Percentiles rank a stretch among this genome's conserved stretches.
Evolutionary conservation across 352 stramenopile species (phyloP).

Genomic region (Phytophthora fragariaefolia): DNA sequence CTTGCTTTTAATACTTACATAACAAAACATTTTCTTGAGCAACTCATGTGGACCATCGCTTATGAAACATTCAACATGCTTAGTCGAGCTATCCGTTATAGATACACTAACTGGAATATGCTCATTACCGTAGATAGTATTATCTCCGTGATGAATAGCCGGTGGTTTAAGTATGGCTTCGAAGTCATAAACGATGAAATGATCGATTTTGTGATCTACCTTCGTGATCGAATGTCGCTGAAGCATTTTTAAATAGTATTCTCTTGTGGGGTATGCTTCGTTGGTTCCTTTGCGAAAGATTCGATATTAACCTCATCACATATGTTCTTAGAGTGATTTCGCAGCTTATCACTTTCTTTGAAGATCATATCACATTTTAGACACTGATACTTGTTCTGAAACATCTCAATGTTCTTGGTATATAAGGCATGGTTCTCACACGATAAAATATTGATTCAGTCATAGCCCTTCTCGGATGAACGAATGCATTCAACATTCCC

Average conservation of each 20-base stretch:
- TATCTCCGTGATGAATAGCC: too few relatives aligned
- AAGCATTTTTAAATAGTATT: neutral
- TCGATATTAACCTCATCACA: neutral
- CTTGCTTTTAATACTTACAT: too few relatives aligned
- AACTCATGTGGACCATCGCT: neutral
- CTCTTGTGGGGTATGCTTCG: neutral
- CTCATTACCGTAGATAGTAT: neutral
- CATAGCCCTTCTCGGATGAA: neutral
- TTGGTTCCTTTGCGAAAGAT: neutral
- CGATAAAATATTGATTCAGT: neutral
- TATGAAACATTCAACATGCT: neutral
- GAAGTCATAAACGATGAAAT: neutral
- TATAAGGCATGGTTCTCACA: neutral
- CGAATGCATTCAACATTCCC: neutral
- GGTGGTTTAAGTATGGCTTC: too few relatives aligned
- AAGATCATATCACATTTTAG: constrained; percentile 6
- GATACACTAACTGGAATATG: neutral
- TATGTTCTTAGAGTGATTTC: neutral
- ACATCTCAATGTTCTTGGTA: constrained; percentile 3
- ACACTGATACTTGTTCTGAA: neutral
- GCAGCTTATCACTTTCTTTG: neutral
- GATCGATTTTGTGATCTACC: too few relatives aligned
- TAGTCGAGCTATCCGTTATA: too few relatives aligned
- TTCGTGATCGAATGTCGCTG: neutral
- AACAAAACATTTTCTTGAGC: constrained; percentile 2